These are phyloP conservation scores for Scytalidium sp. DNA, from an alignment of 2,329 filamentous ascomycete species.

Conservation along the genomic window DNA sequence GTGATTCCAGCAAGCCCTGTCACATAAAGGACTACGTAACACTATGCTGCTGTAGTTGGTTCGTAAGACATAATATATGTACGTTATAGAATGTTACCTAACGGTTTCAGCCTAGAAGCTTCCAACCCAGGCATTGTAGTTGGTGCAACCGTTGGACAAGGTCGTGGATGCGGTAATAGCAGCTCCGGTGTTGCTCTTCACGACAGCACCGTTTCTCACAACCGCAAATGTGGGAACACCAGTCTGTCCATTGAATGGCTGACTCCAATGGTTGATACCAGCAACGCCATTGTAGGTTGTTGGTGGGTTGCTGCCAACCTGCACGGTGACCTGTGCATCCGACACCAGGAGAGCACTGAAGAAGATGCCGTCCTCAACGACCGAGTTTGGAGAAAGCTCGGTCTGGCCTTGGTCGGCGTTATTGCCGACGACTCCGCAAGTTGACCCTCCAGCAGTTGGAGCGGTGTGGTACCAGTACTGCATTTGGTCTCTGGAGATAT, in stretches of 20 bases:
- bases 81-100: not conserved
- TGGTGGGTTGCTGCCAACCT: constrained; percentile 24
- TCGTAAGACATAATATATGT: constrained; percentile 13
- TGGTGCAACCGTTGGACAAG: constrained; percentile 16
- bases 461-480: constrained; percentile 40
- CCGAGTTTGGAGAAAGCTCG: constrained; percentile 18
- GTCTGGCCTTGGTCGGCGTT: constrained; percentile 18
- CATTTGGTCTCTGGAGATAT: constrained; percentile 30
- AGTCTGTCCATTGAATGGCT: constrained; percentile 27
- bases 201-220: constrained; percentile 16
- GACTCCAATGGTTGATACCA: constrained; percentile 22
- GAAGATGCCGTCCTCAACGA: constrained; percentile 29
- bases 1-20: too few relatives aligned
- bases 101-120: constrained; percentile 14
- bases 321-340: constrained; percentile 25
- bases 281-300: constrained; percentile 11
- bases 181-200: constrained; percentile 18
- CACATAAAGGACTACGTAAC: too few relatives aligned
- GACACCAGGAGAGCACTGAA: constrained; percentile 26
- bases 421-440: constrained; percentile 30
- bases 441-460: constrained; percentile 28
- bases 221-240: constrained; percentile 28
- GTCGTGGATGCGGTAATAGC: constrained; percentile 20
- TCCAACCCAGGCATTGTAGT: constrained; percentile 25
- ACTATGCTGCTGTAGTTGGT: too few relatives aligned